Base-by-base conservation (phyloP, 1,139 yeast genomes). In the Nakaseomyces glabratus region DNA sequence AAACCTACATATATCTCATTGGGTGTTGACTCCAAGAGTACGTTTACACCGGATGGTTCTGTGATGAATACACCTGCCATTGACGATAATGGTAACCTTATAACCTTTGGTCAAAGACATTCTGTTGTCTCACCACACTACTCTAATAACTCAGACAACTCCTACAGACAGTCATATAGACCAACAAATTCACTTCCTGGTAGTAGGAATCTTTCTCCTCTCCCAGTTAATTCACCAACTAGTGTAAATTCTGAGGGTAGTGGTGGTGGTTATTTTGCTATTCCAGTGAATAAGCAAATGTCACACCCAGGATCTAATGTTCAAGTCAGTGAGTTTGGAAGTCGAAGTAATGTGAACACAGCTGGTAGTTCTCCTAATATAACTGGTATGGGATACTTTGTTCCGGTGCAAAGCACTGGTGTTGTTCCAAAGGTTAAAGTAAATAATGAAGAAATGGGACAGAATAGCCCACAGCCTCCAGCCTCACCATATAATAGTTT, bases 11-110 rank as follows among this genome's bases (percentile, higher is more conserved):
- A 42, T 31, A 54, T 54, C 24, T 48, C 49, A 22, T 39, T 54
- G 20, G 45, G 30, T 9, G 18, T 17, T 11, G 18, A 18, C 10
- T 24, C 28, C 6, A 21, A 26, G 10, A 26, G 30, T n/a, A 26
- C n/a, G 3, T n/a, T n/a, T n/a, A n/a, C n/a, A n/a, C n/a, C n/a
- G n/a, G n/a, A 35, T n/a, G 42, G 51, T 31, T 46, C 59, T 7
- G 47, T 37, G 22, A 39, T 55, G 5, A 51, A 52, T 24, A 55
- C 62, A 2, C 62, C 62, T 6, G 55, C 58, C n/a, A 52, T 56
- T 30, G 62, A 57, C 38, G 62, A 57, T 29, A 48, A 57, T 35
- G 61, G 62, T 24, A 57, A 57, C 34, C 36, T 57, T 39, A 51
- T 57, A 4, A 21, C 33, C 15, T 31, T 21, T 16, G n/a, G 16